phyloP scores from a whole-genome alignment of 2,329 filamentous ascomycete species.

The Trichophyton simii region DNA sequence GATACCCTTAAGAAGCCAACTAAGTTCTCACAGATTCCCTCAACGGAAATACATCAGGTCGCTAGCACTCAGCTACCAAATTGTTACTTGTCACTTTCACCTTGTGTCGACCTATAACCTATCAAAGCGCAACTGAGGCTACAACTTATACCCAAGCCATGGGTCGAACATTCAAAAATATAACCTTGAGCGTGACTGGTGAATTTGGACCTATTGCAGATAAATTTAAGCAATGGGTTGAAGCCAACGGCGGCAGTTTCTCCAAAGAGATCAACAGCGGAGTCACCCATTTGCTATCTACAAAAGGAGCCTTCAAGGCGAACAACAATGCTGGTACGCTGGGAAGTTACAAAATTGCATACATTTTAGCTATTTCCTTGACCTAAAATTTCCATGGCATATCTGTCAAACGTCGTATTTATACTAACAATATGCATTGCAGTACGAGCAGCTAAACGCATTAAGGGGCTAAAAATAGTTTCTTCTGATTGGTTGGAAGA shows the following conservation, averaged over 20 bases:
- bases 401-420: background rate
- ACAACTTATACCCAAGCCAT: slow-evolving; percentile 13
- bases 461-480: slow-evolving; percentile 33
- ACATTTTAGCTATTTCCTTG: background rate
- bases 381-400: background rate
- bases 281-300: slow-evolving; percentile 63
- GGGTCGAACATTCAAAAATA: slow-evolving; percentile 38
- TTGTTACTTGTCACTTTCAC: background rate
- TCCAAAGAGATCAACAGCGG: slow-evolving; percentile 37
- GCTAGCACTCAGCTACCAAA: background rate
- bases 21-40: background rate
- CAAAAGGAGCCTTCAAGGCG: slow-evolving; percentile 47
- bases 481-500: slow-evolving; percentile 38
- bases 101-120: background rate
- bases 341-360: background rate
- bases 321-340: slow-evolving; percentile 30
- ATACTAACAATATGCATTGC: slow-evolving; percentile 11
- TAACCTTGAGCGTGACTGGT: slow-evolving; percentile 47
- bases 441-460: slow-evolving; percentile 32
- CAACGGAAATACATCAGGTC: no score
- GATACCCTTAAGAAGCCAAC: background rate
- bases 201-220: slow-evolving; percentile 42
- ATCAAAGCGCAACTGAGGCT: background rate
- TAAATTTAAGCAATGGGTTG: slow-evolving; percentile 55
- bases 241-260: slow-evolving; percentile 49